Evolutionary conservation across 2,329 filamentous ascomycete genomes (phyloP).

Genomic region (Emergomyces pasteurianus): DNA sequence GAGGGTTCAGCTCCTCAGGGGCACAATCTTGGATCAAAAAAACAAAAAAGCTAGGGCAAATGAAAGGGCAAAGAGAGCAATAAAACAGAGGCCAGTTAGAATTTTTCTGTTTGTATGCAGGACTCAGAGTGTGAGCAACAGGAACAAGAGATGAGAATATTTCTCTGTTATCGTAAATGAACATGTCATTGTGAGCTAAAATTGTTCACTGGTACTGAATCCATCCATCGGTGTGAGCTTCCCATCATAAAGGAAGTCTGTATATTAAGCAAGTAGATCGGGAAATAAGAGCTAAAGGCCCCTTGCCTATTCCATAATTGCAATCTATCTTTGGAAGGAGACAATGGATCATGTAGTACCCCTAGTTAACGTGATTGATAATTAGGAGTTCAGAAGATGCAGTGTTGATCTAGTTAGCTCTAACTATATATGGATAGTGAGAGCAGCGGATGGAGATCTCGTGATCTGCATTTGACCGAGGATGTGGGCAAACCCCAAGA

Average conservation of each 20-base stretch:
- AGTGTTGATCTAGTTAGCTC: too few species aligned
- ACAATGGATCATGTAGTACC: background rate
- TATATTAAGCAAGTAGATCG: background rate
- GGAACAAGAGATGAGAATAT: background rate
- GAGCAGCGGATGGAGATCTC: background rate
- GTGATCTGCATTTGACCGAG: conserved; percentile 3
- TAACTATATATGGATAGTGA: too few species aligned
- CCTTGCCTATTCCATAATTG: background rate
- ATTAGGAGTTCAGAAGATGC: too few species aligned
- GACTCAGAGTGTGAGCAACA: background rate
- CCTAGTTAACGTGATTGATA: too few species aligned
- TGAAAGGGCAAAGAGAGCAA: background rate
- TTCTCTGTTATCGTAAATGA: background rate
- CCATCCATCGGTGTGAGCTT: background rate
- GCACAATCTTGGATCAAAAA: background rate
- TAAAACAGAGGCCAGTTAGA: background rate
- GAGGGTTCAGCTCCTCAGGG: background rate
- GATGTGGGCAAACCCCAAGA: background rate
- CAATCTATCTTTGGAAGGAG: background rate
- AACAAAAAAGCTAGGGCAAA: background rate
- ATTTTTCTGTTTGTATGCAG: background rate
- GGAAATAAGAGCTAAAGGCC: background rate
- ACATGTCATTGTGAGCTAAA: background rate
- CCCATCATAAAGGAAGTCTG: background rate
- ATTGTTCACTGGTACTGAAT: background rate